Evolutionary conservation across 106 monocot species (phyloP), one percentile per base, ranked within the genome.

Genomic region (Dendrobium catenatum): DNA sequence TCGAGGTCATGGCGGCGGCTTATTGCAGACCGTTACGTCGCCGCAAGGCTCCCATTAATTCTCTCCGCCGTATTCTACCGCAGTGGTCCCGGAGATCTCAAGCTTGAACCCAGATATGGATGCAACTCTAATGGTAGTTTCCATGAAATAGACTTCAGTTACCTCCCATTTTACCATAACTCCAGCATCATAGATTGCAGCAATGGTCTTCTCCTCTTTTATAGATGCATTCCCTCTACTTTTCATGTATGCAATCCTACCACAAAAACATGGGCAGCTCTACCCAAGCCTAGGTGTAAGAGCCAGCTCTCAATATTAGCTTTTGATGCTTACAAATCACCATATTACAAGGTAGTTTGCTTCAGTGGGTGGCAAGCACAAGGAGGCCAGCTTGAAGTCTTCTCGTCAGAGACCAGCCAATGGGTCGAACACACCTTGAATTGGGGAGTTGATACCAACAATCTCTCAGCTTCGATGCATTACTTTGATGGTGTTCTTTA

Each of bases 151-250:
- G 29, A 75, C 17, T 84, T 89, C 13, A 73, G 76, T 4, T 92
- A 86, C 86, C 86, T 92, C 78, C 92, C 92, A 0, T 82, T 75
- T 56, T 78, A 77, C 44, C 24, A 22, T 22, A 79, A 26, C 20
- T 86, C 92, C 1, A 81, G 79, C 24, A 81, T 92, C 51, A 79
- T 92, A 17, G 92, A 92, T 67, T 83, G 84, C 51, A 84, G 89
- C 84, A 86, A 85, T 68, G 92, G 92, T 42, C 31, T 92, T 31
- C 86, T 92, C 11, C 89, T 92, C 48, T 89, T 55, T 76, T 82
- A 84, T 74, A 43, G 75, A 0, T 42, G 79, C 41, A 20, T 20
- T 16, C 13, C 79, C 2, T 9, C 55, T 47, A 11, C 59, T 17
- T 88, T 84, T 80, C 42, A 86, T 73, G 89, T 88, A 18, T 86